These are phyloP conservation scores for Lecanicillium sp. DNA, from an alignment of 2,329 filamentous ascomycete genomes.

Conservation along the genomic window DNA sequence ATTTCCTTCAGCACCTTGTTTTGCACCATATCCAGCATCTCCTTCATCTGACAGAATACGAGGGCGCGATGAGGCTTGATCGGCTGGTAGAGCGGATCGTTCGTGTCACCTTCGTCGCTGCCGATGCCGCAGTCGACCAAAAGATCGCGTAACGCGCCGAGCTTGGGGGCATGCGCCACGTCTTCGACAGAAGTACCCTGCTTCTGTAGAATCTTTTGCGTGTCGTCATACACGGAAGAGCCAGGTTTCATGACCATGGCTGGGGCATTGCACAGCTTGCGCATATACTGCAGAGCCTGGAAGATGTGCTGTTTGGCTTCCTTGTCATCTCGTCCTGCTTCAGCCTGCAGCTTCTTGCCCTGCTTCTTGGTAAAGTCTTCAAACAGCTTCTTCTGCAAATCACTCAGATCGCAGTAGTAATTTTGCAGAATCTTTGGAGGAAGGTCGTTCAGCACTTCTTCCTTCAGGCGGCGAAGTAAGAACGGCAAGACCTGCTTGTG, in stretches of 20 bases:
- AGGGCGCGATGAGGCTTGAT: slow-evolving; percentile 94
- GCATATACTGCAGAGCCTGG: slow-evolving; percentile 98
- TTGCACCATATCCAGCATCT: slow-evolving; percentile 99
- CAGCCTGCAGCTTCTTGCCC: slow-evolving; percentile 76
- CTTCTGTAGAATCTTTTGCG: slow-evolving; percentile 70
- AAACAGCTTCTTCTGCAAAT: slow-evolving; percentile 89
- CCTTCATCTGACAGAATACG: slow-evolving; percentile 99
- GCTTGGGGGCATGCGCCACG: slow-evolving; percentile 81
- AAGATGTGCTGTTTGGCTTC: slow-evolving; percentile 98
- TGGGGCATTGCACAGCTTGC: slow-evolving; percentile 96
- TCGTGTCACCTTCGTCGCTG: slow-evolving; percentile 55
- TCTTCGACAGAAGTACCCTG: slow-evolving; percentile 80
- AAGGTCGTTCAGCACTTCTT: slow-evolving; percentile 92
- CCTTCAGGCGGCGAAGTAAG: slow-evolving; percentile 89
- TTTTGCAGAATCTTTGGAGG: slow-evolving; percentile 98
- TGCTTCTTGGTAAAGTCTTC: slow-evolving; percentile 95
- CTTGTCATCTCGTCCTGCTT: slow-evolving; percentile 79
- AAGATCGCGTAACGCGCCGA: slow-evolving; percentile 81
- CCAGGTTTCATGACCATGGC: slow-evolving; percentile 93
- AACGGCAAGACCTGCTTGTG: slow-evolving; percentile 98
- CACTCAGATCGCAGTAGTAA: slow-evolving; percentile 97
- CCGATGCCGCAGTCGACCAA: slow-evolving; percentile 99
- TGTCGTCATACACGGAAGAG: slow-evolving; percentile 83
- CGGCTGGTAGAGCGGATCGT: slow-evolving; percentile 61
- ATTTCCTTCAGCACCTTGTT: slow-evolving; percentile 84